These are phyloP conservation scores for Bjerkandera adusta DNA, from an alignment of 1,284 basidiomycete genomes.

Conservation along the genomic window DNA sequence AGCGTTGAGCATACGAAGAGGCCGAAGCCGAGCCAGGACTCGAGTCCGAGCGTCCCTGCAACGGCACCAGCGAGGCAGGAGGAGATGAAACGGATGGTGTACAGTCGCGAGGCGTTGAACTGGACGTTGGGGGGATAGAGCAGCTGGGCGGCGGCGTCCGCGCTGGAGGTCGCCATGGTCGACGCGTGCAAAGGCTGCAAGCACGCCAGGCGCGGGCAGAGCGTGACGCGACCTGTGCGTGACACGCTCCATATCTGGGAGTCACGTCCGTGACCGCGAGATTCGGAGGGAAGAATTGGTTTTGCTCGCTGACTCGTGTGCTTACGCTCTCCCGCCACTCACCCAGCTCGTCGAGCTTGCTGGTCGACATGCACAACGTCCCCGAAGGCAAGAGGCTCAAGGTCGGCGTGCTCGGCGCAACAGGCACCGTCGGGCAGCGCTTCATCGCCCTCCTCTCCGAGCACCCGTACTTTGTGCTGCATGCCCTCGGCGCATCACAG, in stretches of 20 bases:
- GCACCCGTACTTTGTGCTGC: slow-evolving; percentile 92
- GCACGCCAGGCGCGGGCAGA: background rate
- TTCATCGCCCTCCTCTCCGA: slow-evolving; percentile 88
- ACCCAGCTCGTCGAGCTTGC: slow-evolving; percentile 2
- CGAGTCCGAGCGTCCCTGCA: slow-evolving; percentile 83
- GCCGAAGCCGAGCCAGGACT: slow-evolving; percentile 79
- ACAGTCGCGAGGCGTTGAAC: slow-evolving; percentile 62
- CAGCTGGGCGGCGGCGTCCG: slow-evolving; percentile 56
- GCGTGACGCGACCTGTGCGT: slow-evolving; percentile 1
- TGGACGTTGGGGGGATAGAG: slow-evolving; percentile 72
- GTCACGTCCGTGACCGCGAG: background rate
- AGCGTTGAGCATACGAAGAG: slow-evolving; percentile 71
- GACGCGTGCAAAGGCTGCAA: slow-evolving; percentile 15
- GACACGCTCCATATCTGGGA: slow-evolving; percentile 2
- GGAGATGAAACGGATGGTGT: slow-evolving; percentile 71
- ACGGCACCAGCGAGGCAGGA: slow-evolving; percentile 82
- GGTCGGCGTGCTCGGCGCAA: slow-evolving; percentile 94
- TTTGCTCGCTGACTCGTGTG: slow-evolving; percentile 10
- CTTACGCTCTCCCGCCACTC: slow-evolving; percentile 7
- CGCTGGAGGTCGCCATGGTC: slow-evolving; percentile 25
- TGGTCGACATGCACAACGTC: slow-evolving; percentile 22
- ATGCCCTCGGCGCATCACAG: slow-evolving; percentile 87
- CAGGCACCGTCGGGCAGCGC: slow-evolving; percentile 93
- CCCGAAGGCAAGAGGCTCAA: slow-evolving; percentile 67
- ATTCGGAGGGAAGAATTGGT: background rate